phyloP scores from a whole-genome alignment of 768 basidiomycete genomes.

The Suillus ampliporus region DNA sequence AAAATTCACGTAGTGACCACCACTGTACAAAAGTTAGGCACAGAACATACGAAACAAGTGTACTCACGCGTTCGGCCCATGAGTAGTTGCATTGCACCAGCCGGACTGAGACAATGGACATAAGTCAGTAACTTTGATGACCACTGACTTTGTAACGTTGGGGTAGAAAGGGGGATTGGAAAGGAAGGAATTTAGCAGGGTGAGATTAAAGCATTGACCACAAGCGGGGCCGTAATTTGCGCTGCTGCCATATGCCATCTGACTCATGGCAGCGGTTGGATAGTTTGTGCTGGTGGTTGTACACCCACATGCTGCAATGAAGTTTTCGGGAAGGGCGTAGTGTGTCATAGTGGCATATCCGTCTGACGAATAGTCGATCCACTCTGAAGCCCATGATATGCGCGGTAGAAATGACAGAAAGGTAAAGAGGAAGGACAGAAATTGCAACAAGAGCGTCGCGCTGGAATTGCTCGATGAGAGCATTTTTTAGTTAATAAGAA shows the following conservation, averaged over 20 bases:
- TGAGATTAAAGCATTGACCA: constrained; percentile 81
- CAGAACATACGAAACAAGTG: not conserved
- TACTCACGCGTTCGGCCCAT: constrained; percentile 67
- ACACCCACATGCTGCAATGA: constrained; percentile 79
- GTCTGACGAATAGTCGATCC: constrained; percentile 67
- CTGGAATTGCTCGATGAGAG: constrained; percentile 1
- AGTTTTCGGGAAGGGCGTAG: constrained; percentile 54
- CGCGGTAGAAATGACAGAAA: constrained; percentile 32
- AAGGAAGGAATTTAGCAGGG: constrained; percentile 70
- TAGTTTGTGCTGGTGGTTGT: constrained; percentile 65
- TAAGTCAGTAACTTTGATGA: constrained; percentile 81
- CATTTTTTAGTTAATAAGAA: constrained; percentile 27
- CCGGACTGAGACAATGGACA: constrained; percentile 68
- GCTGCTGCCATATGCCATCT: constrained; percentile 81
- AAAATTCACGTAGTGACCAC: constrained; percentile 76
- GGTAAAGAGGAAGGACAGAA: constrained; percentile 26
- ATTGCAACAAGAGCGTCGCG: constrained; percentile 15
- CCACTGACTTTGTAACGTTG: constrained; percentile 58
- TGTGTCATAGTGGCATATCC: constrained; percentile 83
- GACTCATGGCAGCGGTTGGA: constrained; percentile 80
- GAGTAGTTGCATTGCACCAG: constrained; percentile 74
- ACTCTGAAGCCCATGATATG: constrained; percentile 40
- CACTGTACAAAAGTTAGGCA: constrained; percentile 45
- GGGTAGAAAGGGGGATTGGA: constrained; percentile 76
- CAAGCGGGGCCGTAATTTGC: constrained; percentile 75